A percentile compares a stretch with the other conserved stretches of the same genome.
Conservation (phyloP, 164 flowering plant species). For the Santalum album region DNA sequence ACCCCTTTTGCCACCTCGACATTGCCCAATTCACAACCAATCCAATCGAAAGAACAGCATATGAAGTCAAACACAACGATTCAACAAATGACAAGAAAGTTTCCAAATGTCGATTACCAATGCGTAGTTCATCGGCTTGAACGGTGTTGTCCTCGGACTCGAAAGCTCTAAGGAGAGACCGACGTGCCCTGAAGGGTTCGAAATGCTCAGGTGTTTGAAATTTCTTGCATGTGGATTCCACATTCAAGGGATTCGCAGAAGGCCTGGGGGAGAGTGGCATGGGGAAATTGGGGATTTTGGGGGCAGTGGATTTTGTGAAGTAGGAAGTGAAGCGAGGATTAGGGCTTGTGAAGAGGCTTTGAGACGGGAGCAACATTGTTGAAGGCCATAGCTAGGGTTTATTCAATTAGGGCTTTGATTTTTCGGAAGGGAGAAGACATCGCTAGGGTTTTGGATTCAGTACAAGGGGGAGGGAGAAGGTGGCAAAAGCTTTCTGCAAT, state of each 20-base stretch:
- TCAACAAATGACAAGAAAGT: constrained; percentile 48
- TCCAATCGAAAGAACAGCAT: constrained; percentile 39
- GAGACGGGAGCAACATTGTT: constrained; percentile 22
- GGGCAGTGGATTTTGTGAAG: constrained; percentile 9
- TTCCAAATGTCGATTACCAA: constrained; percentile 27
- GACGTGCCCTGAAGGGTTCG: constrained; percentile 2
- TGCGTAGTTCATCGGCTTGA: constrained; percentile 1
- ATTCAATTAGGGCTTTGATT: not conserved
- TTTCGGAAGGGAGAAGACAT: constrained; percentile 7
- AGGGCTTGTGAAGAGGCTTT: constrained; percentile 13
- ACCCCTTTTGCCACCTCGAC: constrained; percentile 21
- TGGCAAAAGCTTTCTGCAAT: no score
- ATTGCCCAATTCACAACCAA: constrained; percentile 31
- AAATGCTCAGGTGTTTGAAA: not conserved
- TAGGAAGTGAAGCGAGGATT: constrained; percentile 6
- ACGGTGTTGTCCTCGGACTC: constrained; percentile 16
- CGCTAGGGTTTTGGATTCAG: constrained; percentile 5
- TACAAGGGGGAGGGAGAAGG: no score
- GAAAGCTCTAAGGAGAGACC: constrained; percentile 8
- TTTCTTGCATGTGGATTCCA: not conserved
- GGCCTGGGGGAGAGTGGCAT: no score
- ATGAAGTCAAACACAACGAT: constrained; percentile 37
- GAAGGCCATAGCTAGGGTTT: not conserved
- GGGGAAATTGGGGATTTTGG: constrained; percentile 2
- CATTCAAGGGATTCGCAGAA: constrained; percentile 1